Evolutionary conservation across 2,329 filamentous ascomycete genomes (phyloP).

Genomic region (Penicillium olsonii): DNA sequence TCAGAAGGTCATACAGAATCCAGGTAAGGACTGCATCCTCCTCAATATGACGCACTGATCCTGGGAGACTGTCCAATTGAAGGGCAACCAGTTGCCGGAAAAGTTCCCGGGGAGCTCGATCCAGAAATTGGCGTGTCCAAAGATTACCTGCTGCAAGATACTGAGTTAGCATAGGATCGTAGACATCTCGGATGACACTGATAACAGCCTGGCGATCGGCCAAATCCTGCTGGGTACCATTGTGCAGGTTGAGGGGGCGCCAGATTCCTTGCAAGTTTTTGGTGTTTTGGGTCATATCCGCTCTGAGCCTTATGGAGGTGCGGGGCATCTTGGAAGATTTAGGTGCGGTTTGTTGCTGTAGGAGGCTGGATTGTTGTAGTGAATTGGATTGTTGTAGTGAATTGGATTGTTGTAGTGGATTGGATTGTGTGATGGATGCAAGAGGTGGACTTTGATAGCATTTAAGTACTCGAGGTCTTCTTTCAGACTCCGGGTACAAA

Average conservation of each 20-base stretch:
- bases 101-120: background rate
- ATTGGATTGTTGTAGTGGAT: background rate
- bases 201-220: background rate
- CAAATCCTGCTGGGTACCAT: background rate
- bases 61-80: background rate
- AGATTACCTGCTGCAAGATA: background rate
- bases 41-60: background rate
- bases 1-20: conserved; percentile 2
- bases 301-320: background rate
- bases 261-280: background rate
- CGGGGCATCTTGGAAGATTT: background rate
- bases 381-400: background rate
- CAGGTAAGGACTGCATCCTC: background rate
- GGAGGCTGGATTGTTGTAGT: background rate
- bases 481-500: background rate
- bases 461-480: background rate
- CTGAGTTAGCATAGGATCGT: background rate
- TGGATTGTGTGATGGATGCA: background rate
- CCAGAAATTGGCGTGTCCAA: background rate
- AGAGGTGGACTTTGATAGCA: background rate
- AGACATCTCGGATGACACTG: background rate
- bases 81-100: background rate
- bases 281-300: too few species aligned
- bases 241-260: background rate
- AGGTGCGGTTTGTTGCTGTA: background rate